These are phyloP conservation scores for Elsinoe ampelina DNA, from an alignment of 2,329 filamentous ascomycete species.

Conservation along the genomic window DNA sequence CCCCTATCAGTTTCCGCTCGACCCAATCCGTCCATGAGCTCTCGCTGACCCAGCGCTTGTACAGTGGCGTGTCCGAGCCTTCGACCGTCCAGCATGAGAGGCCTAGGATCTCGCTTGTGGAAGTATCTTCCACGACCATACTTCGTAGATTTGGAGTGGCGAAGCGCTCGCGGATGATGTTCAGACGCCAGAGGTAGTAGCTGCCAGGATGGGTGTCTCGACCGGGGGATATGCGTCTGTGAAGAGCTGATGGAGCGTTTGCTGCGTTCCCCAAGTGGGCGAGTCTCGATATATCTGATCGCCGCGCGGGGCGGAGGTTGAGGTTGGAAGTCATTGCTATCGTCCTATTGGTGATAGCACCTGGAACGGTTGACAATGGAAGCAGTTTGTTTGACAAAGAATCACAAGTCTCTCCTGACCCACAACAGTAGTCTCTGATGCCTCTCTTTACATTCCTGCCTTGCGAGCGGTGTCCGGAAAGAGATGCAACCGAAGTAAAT, in stretches of 20 bases:
- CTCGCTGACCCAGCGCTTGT: neutral
- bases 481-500: no score
- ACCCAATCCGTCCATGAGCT: neutral
- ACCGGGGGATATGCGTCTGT: neutral
- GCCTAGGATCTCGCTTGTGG: neutral
- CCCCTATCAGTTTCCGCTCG: neutral
- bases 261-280: neutral
- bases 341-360: no score
- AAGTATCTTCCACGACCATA: neutral
- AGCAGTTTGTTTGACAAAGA: no score
- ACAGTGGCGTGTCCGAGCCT: neutral
- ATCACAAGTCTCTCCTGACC: no score
- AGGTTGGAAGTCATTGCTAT: neutral
- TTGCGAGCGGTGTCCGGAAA: no score
- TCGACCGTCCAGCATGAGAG: neutral
- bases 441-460: no score
- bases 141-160: neutral
- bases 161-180: neutral
- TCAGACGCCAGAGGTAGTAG: neutral
- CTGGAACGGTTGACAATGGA: no score
- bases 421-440: no score
- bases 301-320: neutral
- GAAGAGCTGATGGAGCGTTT: neutral
- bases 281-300: neutral
- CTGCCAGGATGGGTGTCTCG: neutral